Percentiles rank a stretch among this genome's conserved stretches.
Evolutionary conservation across 176 grass and related monocot species (phyloP).

Genomic region (Paspalum vaginatum): DNA sequence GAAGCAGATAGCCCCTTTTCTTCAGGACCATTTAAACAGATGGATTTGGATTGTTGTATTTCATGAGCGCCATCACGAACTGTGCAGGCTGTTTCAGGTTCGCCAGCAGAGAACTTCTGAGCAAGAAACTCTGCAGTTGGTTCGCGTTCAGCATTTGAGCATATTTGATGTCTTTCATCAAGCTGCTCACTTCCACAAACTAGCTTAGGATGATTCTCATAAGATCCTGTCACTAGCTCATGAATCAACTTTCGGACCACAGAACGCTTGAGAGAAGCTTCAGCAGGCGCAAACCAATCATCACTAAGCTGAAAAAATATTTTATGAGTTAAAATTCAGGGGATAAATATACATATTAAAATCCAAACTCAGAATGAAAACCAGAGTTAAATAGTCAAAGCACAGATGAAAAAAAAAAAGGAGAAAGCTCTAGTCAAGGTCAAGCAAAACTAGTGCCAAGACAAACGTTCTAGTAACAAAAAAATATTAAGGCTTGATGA

Average conservation of each 20-base stretch:
- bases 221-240: conserved; percentile 45
- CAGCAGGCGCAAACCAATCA: conserved; percentile 83
- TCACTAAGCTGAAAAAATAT: conserved; percentile 69
- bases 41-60: conserved; percentile 36
- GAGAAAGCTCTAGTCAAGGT: background rate
- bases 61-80: conserved; percentile 31
- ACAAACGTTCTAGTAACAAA: background rate
- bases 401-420: background rate
- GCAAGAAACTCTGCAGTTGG: conserved; percentile 47
- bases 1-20: conserved; percentile 35
- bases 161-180: conserved; percentile 47
- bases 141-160: conserved; percentile 54
- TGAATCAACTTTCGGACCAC: conserved; percentile 78
- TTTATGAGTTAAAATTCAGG: conserved; percentile 26
- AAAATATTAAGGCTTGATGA: background rate
- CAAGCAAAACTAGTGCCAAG: conserved; percentile 1
- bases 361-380: background rate
- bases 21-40: conserved; percentile 49
- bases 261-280: conserved; percentile 93
- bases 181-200: conserved; percentile 39
- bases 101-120: conserved; percentile 41
- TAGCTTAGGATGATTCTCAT: conserved; percentile 43
- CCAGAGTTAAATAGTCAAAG: background rate
- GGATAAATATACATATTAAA: conserved; percentile 24
- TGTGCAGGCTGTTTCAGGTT: conserved; percentile 40